A percentile compares a stretch with the other conserved stretches of the same genome.
These are phyloP conservation scores for Coniosporium apollinis DNA, from an alignment of 495 filamentous ascomycete species.

Conservation along the genomic window DNA sequence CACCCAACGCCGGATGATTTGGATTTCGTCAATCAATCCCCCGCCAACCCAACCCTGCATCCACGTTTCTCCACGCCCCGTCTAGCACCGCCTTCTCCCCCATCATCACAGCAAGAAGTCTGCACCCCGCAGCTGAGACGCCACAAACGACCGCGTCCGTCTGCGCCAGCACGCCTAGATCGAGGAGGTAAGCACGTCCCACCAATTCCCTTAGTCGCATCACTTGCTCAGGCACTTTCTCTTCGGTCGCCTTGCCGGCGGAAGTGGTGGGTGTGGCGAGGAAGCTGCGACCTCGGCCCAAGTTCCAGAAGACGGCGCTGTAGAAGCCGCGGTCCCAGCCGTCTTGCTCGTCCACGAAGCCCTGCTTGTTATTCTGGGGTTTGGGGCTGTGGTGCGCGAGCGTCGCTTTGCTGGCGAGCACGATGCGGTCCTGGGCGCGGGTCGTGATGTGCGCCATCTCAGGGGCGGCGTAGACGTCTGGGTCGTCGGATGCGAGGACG, in stretches of 20 bases:
- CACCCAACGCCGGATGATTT: no score
- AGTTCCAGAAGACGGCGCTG: slow-evolving; percentile 47
- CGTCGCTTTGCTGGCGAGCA: slow-evolving; percentile 40
- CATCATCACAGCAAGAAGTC: slow-evolving; percentile 59
- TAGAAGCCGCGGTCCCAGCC: slow-evolving; percentile 69
- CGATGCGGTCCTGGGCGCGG: slow-evolving; percentile 48
- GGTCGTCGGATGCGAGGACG: slow-evolving; percentile 55
- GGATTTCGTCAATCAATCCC: neutral
- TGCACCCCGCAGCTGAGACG: slow-evolving; percentile 46
- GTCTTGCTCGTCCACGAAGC: slow-evolving; percentile 41
- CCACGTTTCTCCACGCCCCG: slow-evolving; percentile 53
- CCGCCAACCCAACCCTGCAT: slow-evolving; percentile 45
- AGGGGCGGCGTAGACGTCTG: slow-evolving; percentile 39
- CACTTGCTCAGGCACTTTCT: slow-evolving; percentile 30
- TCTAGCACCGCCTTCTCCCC: slow-evolving; percentile 42
- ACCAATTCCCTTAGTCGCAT: slow-evolving; percentile 45
- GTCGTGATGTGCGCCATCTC: slow-evolving; percentile 30
- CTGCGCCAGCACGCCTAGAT: slow-evolving; percentile 46
- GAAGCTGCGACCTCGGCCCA: no score
- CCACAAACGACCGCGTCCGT: slow-evolving; percentile 50
- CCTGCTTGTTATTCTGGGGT: slow-evolving; percentile 14
- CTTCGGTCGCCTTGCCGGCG: neutral
- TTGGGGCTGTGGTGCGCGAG: slow-evolving; percentile 19
- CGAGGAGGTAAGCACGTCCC: slow-evolving; percentile 52
- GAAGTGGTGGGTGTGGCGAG: neutral